Evolutionary conservation across 805 yeast species (phyloP).

Genomic region (Myxozyma mucilagina): DNA sequence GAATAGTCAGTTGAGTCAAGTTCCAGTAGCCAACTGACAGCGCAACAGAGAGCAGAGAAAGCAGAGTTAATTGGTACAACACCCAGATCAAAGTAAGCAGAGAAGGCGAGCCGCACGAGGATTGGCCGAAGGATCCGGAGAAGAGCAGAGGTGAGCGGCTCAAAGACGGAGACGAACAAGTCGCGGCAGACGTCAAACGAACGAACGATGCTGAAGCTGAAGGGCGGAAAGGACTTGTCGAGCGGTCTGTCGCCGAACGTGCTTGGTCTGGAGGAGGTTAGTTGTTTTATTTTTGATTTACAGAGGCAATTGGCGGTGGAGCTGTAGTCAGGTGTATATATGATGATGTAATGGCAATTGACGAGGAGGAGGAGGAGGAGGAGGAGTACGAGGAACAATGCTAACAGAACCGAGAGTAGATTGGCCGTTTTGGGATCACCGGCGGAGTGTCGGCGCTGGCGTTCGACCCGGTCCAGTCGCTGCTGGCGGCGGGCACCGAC

Average conservation of each 20-base stretch:
- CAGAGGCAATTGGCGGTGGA: background rate
- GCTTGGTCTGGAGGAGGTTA: conserved; percentile 38
- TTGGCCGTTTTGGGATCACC: conserved; percentile 55
- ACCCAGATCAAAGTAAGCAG: background rate
- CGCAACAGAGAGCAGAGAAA: too few relatives aligned
- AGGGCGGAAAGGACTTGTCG: conserved; percentile 36
- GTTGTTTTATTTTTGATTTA: conserved; percentile 6
- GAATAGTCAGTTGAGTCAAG: too few relatives aligned
- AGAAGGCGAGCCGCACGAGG: background rate
- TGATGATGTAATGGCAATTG: too few relatives aligned
- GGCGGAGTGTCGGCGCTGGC: conserved; percentile 70
- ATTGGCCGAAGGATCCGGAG: background rate
- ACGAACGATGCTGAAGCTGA: conserved; percentile 13
- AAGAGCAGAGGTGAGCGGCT: background rate
- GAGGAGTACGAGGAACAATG: too few relatives aligned
- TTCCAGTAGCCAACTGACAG: too few relatives aligned
- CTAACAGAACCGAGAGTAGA: conserved; percentile 5
- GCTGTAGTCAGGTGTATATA: too few relatives aligned
- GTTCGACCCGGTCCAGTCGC: conserved; percentile 84
- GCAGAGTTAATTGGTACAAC: too few relatives aligned
- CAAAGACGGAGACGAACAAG: background rate
- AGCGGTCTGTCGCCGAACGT: conserved; percentile 37
- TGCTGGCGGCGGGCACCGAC: conserved; percentile 77
- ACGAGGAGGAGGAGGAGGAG: too few relatives aligned
- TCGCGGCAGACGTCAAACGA: background rate